Percentiles rank a stretch among this genome's conserved stretches.
Evolutionary conservation across 1,284 basidiomycete genomes (phyloP).

Genomic region (Porogramme epimiltina): DNA sequence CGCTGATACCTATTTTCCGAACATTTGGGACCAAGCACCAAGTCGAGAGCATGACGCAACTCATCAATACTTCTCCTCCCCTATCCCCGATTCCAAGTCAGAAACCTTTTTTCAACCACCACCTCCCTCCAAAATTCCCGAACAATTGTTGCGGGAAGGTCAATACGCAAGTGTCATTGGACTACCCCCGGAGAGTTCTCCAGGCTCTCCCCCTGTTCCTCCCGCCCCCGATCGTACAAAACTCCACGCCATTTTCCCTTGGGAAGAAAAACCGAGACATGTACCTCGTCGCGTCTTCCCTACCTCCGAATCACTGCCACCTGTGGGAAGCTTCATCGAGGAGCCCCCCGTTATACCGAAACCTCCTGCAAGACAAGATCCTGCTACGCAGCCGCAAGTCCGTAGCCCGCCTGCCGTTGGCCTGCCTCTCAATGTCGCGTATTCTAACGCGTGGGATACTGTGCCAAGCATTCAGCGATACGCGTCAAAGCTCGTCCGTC

Average conservation of each 20-base stretch:
- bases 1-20: slow-evolving; percentile 69
- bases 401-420: slow-evolving; percentile 35
- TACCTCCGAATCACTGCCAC: slow-evolving; percentile 59
- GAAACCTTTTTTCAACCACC: slow-evolving; percentile 63
- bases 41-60: slow-evolving; percentile 40
- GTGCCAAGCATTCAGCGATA: slow-evolving; percentile 80
- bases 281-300: slow-evolving; percentile 79
- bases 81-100: slow-evolving; percentile 36
- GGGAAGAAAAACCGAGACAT: slow-evolving; percentile 78
- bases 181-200: slow-evolving; percentile 24
- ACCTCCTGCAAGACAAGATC: slow-evolving; percentile 3
- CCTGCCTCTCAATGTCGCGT: slow-evolving; percentile 59
- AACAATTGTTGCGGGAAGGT: slow-evolving; percentile 57
- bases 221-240: slow-evolving; percentile 72
- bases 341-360: slow-evolving; percentile 8
- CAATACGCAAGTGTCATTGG: slow-evolving; percentile 65
- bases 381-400: slow-evolving; percentile 5
- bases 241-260: slow-evolving; percentile 88
- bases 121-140: slow-evolving; percentile 58
- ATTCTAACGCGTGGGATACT: slow-evolving; percentile 82
- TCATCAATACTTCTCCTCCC: slow-evolving; percentile 26
- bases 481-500: slow-evolving; percentile 61
- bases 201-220: slow-evolving; percentile 23
- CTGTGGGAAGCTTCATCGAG: slow-evolving; percentile 47
- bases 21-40: slow-evolving; percentile 67